Conservation (phyloP, 345 rosid species). For the Corchorus capsularis region DNA sequence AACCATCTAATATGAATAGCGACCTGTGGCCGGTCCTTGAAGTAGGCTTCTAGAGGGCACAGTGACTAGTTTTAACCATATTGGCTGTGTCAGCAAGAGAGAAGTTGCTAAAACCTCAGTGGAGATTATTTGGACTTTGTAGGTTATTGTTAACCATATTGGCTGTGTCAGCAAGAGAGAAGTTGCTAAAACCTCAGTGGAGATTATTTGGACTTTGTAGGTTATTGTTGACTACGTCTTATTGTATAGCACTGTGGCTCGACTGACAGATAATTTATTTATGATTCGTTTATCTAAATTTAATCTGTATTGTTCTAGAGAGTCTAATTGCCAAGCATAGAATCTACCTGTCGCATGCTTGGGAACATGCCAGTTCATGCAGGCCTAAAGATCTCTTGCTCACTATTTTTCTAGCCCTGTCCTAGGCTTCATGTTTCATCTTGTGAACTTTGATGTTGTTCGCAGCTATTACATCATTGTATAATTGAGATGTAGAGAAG, state of each 20-base stretch:
- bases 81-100: neutral
- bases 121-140: neutral
- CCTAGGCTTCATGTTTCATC: neutral
- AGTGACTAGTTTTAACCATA: neutral
- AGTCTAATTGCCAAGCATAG: slow-evolving; percentile 6
- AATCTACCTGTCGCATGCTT: neutral
- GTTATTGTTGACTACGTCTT: neutral
- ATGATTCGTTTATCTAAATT: neutral
- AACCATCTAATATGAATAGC: neutral
- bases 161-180: neutral
- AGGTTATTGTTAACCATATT: neutral
- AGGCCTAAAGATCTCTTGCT: neutral
- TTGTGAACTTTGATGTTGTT: neutral
- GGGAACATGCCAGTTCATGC: neutral
- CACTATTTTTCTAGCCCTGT: neutral
- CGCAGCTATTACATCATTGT: neutral
- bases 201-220: neutral
- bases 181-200: neutral
- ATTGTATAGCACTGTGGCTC: neutral
- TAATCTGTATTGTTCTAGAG: neutral
- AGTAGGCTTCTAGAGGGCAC: slow-evolving; percentile 2
- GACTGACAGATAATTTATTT: neutral
- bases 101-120: neutral
- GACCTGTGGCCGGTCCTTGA: neutral
- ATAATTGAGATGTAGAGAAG: neutral